Base-by-base conservation (phyloP, 768 basidiomycete genomes). In the Trichaptum fuscoviolaceum region DNA sequence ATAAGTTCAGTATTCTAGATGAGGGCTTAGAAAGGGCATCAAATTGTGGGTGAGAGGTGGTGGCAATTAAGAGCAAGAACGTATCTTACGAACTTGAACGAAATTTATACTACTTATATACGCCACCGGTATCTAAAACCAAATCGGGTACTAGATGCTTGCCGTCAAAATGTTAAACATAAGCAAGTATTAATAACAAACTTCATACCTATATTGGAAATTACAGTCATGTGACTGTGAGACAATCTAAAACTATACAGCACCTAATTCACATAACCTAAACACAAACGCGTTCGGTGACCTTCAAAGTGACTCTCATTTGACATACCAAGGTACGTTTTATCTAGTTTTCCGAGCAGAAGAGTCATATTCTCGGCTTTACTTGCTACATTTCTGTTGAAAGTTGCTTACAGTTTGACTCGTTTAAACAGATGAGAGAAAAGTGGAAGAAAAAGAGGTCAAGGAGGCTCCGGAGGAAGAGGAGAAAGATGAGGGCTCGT, bases 381-480 rank as follows among this genome's bases (percentile, higher is more conserved):
- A 8, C 4, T 30, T 30, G 30, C 8, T 52, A 3, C 42, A 20
- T 2, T 52, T 52, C 2, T 52, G 42, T 15, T 2, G 15, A 52
- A 3, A 52, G 12, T 20, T 52, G 42, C 42, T 52, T 2, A 52
- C 42, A 63, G 2, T 63, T 17, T 57, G 2, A 24, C 26, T 27
- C 61, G 63, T 15, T 0, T 25, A 35, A n/a, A 23, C n/a, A 86
- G 70, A 94, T 93, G 92, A 92, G 92, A 91, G 92, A 93, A 80
- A 94, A 94, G 89, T 94, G 92, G 92, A 93, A 93, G 88, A 95
- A 95, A 83, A 95, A 95, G 85, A 86, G 92, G 77, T 92, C 92
- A 70, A 88, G 92, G 78, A 91, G 93, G 77, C 93, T 95, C 82
- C 85, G 93, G 77, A 90, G 92, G 80, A 95, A 95, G 76, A 91